phyloP scores from a whole-genome alignment of 805 yeast genomes.

The Lachancea waltii region DNA sequence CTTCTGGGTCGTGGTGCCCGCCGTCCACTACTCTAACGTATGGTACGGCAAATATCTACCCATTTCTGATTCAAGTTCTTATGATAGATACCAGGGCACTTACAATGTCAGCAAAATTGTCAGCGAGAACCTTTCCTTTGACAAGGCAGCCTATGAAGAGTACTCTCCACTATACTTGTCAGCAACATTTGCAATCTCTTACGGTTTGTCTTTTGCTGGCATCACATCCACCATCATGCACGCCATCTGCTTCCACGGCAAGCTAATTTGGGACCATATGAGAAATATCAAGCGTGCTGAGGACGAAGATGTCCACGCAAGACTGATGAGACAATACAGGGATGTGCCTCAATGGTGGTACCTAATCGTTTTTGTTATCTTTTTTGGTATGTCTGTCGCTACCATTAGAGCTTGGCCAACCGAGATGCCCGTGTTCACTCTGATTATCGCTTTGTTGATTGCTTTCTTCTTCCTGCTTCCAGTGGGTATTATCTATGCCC shows the following conservation, averaged over 20 bases:
- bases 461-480: slow-evolving; percentile 54
- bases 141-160: slow-evolving; percentile 41
- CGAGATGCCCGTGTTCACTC: slow-evolving; percentile 42
- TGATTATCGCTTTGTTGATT: slow-evolving; percentile 50
- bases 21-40: slow-evolving; percentile 45
- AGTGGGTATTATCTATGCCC: slow-evolving; percentile 53
- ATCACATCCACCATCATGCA: slow-evolving; percentile 53
- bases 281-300: slow-evolving; percentile 16
- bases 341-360: slow-evolving; percentile 68
- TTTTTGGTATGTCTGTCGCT: slow-evolving; percentile 41
- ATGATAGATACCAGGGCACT: slow-evolving; percentile 43
- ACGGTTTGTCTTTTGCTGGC: slow-evolving; percentile 58
- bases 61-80: slow-evolving; percentile 43
- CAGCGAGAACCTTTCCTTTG: slow-evolving; percentile 37
- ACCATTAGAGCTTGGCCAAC: slow-evolving; percentile 37
- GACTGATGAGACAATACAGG: slow-evolving; percentile 50
- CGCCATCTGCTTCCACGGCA: slow-evolving; percentile 47
- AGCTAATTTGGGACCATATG: slow-evolving; percentile 40
- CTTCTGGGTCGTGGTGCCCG: slow-evolving; percentile 50
- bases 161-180: slow-evolving; percentile 63
- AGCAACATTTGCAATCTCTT: slow-evolving; percentile 51
- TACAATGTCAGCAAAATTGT: slow-evolving; percentile 49
- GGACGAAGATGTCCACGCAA: slow-evolving; percentile 22
- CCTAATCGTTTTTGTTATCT: slow-evolving; percentile 36
- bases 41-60: slow-evolving; percentile 60